Conservation (phyloP, 768 basidiomycete genomes). For the Trametes maxima region DNA sequence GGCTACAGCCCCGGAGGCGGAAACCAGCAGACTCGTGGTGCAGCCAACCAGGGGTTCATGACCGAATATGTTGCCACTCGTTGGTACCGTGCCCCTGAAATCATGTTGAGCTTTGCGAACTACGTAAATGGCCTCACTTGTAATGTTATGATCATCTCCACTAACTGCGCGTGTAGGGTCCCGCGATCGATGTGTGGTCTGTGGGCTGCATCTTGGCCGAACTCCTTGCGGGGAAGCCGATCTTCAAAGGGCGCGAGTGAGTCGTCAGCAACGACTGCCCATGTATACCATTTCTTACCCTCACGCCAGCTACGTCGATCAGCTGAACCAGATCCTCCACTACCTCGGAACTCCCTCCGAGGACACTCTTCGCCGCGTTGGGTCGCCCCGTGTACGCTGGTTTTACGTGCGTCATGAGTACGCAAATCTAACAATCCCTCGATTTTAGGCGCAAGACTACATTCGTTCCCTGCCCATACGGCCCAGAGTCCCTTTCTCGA, state of each 20-base stretch:
- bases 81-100: slow-evolving; percentile 99
- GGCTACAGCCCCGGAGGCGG: slow-evolving; percentile 89
- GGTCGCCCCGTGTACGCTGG: slow-evolving; percentile 80
- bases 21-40: slow-evolving; percentile 55
- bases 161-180: slow-evolving; percentile 54
- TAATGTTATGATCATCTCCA: background rate
- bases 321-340: slow-evolving; percentile 96
- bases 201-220: slow-evolving; percentile 96
- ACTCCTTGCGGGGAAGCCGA: slow-evolving; percentile 89
- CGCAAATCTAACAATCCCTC: background rate
- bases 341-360: slow-evolving; percentile 98
- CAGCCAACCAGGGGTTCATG: slow-evolving; percentile 94
- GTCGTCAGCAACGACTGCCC: slow-evolving; percentile 27
- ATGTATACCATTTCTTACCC: background rate
- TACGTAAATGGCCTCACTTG: slow-evolving; percentile 57
- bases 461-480: slow-evolving; percentile 98
- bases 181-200: slow-evolving; percentile 94
- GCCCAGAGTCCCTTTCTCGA: slow-evolving; percentile 89
- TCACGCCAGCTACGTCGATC: slow-evolving; percentile 86
- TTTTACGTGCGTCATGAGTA: background rate
- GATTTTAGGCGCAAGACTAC: slow-evolving; percentile 86
- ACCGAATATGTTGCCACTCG: slow-evolving; percentile 99
- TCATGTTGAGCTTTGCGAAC: slow-evolving; percentile 97
- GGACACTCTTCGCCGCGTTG: slow-evolving; percentile 93
- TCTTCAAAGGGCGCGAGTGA: slow-evolving; percentile 96